Percentiles rank a stretch among this genome's conserved stretches.
These are phyloP conservation scores for Nothopassalora personata DNA, from an alignment of 2,329 filamentous ascomycete species.

Conservation along the genomic window DNA sequence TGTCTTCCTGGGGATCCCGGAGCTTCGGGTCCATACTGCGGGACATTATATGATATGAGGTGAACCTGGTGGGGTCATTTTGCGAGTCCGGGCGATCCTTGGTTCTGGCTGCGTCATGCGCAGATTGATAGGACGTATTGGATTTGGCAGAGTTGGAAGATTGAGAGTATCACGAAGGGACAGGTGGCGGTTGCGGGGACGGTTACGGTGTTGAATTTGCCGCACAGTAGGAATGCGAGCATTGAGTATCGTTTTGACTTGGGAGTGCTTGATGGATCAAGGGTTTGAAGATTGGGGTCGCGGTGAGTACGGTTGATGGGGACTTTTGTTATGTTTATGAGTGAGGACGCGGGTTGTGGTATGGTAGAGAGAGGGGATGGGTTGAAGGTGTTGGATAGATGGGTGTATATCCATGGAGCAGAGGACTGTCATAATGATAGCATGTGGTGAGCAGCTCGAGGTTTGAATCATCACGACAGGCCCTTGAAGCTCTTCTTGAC, in stretches of 20 bases:
- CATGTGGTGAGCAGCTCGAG: no score
- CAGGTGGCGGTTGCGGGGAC: conserved; percentile 8
- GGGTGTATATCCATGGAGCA: no score
- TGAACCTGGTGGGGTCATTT: conserved; percentile 35
- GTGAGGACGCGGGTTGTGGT: not conserved
- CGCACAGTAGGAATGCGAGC: conserved; percentile 5
- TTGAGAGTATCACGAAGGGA: conserved; percentile 25
- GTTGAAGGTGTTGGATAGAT: no score
- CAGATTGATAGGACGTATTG: conserved; percentile 43
- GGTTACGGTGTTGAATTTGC: conserved; percentile 7
- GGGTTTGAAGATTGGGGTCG: conserved; percentile 8
- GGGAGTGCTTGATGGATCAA: conserved; percentile 8
- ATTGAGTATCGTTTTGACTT: conserved; percentile 10
- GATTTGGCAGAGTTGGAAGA: conserved; percentile 47
- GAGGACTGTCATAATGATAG: no score
- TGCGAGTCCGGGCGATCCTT: conserved; percentile 43
- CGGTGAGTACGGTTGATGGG: conserved; percentile 7
- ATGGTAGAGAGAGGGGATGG: no score
- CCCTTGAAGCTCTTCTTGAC: no score
- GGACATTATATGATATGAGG: conserved; percentile 45
- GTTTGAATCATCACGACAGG: no score
- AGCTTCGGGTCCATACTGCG: conserved; percentile 34
- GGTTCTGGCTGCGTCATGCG: conserved; percentile 46
- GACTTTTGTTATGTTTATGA: conserved; percentile 17
- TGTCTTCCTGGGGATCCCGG: conserved; percentile 3